These are phyloP conservation scores for Pluteus cervinus DNA, from an alignment of 768 basidiomycete genomes.

Conservation along the genomic window DNA sequence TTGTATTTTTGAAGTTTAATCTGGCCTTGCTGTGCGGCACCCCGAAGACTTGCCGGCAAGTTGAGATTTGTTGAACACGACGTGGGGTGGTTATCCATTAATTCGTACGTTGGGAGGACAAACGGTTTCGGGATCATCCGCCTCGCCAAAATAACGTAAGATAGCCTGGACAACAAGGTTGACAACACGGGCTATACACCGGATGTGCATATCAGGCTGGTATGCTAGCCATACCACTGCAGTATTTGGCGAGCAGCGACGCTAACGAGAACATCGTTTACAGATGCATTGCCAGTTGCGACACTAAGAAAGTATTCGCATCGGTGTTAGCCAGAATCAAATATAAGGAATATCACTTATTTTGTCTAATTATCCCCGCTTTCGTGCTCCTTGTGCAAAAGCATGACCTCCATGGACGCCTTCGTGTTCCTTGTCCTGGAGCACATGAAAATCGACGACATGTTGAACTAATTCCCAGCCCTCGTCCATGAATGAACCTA, in stretches of 20 bases:
- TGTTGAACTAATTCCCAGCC: conserved; percentile 26
- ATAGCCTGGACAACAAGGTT: conserved; percentile 31
- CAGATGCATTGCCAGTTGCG: conserved; percentile 26
- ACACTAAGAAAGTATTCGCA: conserved; percentile 14
- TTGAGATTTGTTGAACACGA: not conserved
- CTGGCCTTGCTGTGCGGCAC: conserved; percentile 16
- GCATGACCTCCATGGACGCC: conserved; percentile 24
- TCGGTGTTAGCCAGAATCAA: conserved; percentile 7
- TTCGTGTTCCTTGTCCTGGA: conserved; percentile 26
- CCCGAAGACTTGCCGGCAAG: conserved; percentile 8
- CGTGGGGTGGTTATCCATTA: conserved; percentile 17
- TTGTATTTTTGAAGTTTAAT: conserved; percentile 22
- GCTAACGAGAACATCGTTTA: conserved; percentile 26
- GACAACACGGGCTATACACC: conserved; percentile 26
- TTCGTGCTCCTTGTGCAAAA: conserved; percentile 16
- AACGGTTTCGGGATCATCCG: conserved; percentile 20
- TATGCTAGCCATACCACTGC: conserved; percentile 18
- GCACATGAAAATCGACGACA: conserved; percentile 24
- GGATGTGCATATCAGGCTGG: conserved; percentile 24
- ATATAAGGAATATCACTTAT: conserved; percentile 18
- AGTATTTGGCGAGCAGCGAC: conserved; percentile 14
- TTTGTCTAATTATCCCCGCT: conserved; percentile 23
- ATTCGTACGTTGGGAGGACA: conserved; percentile 22
- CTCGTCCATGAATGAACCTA: conserved; percentile 21
- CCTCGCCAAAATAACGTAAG: conserved; percentile 17